These are phyloP conservation scores for Paramecium octaurelia DNA, from an alignment of 73 alveolate species.

Conservation along the genomic window DNA sequence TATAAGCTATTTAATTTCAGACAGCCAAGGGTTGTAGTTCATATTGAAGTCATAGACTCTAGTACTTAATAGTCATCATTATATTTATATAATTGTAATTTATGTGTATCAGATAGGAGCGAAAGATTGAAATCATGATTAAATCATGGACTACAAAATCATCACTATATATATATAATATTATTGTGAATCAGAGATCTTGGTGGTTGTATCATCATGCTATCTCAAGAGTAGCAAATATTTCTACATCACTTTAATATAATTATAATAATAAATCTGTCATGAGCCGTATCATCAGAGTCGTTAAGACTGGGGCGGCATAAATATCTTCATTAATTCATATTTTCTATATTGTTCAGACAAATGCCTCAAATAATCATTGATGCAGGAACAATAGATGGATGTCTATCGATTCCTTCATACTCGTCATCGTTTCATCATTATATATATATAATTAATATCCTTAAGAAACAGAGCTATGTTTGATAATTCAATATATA, in stretches of 20 bases:
- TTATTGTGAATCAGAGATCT: constrained; percentile 1
- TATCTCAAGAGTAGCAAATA: constrained; percentile 39
- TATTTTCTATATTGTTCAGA: neutral
- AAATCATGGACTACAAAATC: constrained; percentile 40
- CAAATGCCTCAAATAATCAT: constrained; percentile 49
- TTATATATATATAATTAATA: neutral
- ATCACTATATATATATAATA: neutral
- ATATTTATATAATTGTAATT: neutral
- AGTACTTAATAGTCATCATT: neutral
- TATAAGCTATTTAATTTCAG: neutral
- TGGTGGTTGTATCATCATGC: constrained; percentile 36
- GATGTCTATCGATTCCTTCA: neutral
- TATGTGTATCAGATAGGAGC: constrained; percentile 39
- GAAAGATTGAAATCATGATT: constrained; percentile 42
- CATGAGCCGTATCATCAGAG: constrained; percentile 38
- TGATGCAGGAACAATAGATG: neutral
- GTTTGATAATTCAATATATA: neutral
- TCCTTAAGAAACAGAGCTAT: neutral
- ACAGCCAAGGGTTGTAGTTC: constrained; percentile 37
- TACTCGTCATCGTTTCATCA: constrained; percentile 36
- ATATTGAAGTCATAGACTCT: constrained; percentile 31
- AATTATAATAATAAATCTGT: neutral
- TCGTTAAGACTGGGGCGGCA: constrained; percentile 47
- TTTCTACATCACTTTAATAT: neutral
- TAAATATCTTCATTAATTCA: neutral